phyloP scores from a whole-genome alignment of 768 basidiomycete genomes.

The Collybiopsis luxurians region DNA sequence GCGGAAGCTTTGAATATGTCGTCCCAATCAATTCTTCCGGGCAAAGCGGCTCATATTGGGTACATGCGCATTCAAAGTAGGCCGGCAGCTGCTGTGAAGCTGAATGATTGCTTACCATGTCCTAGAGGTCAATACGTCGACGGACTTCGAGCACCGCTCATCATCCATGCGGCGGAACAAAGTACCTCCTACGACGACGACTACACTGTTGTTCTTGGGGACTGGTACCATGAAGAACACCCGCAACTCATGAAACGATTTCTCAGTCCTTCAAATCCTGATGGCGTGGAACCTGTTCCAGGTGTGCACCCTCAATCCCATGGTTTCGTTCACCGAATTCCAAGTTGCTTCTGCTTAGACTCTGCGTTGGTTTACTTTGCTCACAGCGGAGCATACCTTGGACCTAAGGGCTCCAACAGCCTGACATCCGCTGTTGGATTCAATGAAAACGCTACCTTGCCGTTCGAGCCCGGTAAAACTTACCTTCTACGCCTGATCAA shows the following conservation, averaged over 20 bases:
- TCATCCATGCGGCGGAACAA: conserved; percentile 70
- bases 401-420: conserved; percentile 51
- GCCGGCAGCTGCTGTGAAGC: too few relatives aligned
- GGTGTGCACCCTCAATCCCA: conserved; percentile 33
- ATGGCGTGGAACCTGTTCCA: conserved; percentile 88
- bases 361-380: conserved; percentile 83
- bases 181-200: conserved; percentile 86
- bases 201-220: conserved; percentile 79
- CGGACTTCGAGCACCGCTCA: conserved; percentile 83
- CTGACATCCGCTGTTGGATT: conserved; percentile 67
- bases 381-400: conserved; percentile 69
- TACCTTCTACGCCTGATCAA: conserved; percentile 90
- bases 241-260: conserved; percentile 59
- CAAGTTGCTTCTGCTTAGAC: conserved; percentile 37
- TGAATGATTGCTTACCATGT: too few relatives aligned
- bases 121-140: conserved; percentile 95
- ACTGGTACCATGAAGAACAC: conserved; percentile 92
- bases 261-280: conserved; percentile 71
- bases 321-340: neutral
- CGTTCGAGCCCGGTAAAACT: conserved; percentile 84
- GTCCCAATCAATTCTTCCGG: conserved; percentile 66
- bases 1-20: conserved; percentile 67
- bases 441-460: conserved; percentile 83
- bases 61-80: conserved; percentile 63
- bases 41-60: conserved; percentile 83